Evolutionary conservation across 345 rosid species (phyloP).

Genomic region (Triadica sebifera): DNA sequence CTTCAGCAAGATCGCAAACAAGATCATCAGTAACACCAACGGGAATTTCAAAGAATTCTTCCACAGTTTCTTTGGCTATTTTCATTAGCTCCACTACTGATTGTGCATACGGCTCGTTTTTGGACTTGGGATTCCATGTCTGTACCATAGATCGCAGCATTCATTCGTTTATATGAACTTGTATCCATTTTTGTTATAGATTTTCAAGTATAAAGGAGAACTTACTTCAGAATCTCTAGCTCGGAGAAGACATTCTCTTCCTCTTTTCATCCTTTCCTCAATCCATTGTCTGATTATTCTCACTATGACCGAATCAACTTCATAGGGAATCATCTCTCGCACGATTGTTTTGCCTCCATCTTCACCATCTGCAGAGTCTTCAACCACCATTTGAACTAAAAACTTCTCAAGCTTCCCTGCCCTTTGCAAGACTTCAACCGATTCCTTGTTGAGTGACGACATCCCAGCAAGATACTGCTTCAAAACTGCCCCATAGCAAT

Average conservation of each 20-base stretch:
- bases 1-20: conserved; percentile 68
- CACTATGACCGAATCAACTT: conserved; percentile 63
- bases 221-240: conserved; percentile 82
- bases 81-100: conserved; percentile 69
- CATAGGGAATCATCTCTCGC: conserved; percentile 82
- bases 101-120: conserved; percentile 81
- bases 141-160: conserved; percentile 25
- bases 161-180: not conserved
- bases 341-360: conserved; percentile 83
- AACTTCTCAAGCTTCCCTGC: conserved; percentile 84
- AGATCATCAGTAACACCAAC: conserved; percentile 73
- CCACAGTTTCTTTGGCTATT: conserved; percentile 55
- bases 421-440: conserved; percentile 61
- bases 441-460: conserved; percentile 44
- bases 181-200: no score
- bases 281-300: conserved; percentile 65
- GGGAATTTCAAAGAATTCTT: conserved; percentile 81
- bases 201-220: not conserved
- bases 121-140: conserved; percentile 98
- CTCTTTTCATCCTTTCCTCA: conserved; percentile 49
- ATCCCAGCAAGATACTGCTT: conserved; percentile 65
- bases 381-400: conserved; percentile 82
- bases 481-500: conserved; percentile 65
- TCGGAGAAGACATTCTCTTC: conserved; percentile 44
- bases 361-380: conserved; percentile 74